Conservation (phyloP, 441 rosid genomes). For the Pelargonium citronellum region DNA sequence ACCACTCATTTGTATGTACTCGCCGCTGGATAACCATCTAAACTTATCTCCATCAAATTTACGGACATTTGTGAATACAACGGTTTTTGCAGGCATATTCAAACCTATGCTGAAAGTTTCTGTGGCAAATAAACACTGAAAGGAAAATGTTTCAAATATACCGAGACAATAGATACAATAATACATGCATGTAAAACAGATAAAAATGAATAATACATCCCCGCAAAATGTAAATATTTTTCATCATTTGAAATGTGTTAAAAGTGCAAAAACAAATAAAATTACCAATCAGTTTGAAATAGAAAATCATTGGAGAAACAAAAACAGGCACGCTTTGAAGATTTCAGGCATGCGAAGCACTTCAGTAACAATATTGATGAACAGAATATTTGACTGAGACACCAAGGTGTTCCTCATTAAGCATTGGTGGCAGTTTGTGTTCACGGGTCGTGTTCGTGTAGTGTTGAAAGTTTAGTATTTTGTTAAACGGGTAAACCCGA, state of each 20-base stretch:
- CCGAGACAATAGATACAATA: background rate
- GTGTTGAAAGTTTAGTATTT: no score
- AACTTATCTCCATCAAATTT: slow-evolving; percentile 98
- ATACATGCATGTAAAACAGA: background rate
- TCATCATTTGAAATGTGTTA: background rate
- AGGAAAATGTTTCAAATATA: slow-evolving; percentile 27
- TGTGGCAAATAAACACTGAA: slow-evolving; percentile 95
- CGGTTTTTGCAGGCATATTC: slow-evolving; percentile 99
- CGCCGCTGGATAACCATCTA: slow-evolving; percentile 97
- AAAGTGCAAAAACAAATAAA: background rate
- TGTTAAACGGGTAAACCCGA: no score
- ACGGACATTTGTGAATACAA: slow-evolving; percentile 94
- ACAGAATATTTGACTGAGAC: background rate
- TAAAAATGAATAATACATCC: background rate
- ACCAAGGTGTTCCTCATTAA: background rate
- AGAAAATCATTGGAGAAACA: background rate
- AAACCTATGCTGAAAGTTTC: slow-evolving; percentile 98
- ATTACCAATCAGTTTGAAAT: background rate
- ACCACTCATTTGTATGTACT: slow-evolving; percentile 98
- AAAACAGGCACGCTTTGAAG: background rate
- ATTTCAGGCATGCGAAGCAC: background rate
- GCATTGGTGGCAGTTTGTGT: background rate
- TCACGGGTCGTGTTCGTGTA: no score
- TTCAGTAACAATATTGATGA: background rate
- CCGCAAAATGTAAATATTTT: background rate